phyloP scores from a whole-genome alignment of 2,329 filamentous ascomycete species.

The Berkeleyomyces rouxiae region DNA sequence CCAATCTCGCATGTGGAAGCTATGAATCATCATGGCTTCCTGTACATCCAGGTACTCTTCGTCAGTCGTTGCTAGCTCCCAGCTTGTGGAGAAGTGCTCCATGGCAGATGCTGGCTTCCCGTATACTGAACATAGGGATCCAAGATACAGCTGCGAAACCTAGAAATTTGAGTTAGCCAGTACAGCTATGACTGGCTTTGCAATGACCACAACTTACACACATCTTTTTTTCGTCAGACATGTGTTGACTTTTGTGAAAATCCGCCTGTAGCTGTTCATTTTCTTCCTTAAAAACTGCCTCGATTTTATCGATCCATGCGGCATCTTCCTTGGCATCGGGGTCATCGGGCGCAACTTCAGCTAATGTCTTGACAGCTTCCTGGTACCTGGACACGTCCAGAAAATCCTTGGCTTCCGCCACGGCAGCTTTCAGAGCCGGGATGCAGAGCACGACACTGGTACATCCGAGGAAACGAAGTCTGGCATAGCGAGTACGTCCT shows the following conservation, averaged over 20 bases:
- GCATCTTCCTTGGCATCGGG: constrained; percentile 50
- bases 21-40: constrained; percentile 52
- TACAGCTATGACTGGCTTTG: no score
- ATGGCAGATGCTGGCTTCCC: constrained; percentile 57
- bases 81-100: constrained; percentile 72
- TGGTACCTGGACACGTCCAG: constrained; percentile 58
- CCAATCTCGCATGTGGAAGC: constrained; percentile 66
- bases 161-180: constrained; percentile 22
- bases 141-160: constrained; percentile 92
- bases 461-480: constrained; percentile 66
- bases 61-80: constrained; percentile 70
- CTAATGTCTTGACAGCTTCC: constrained; percentile 49
- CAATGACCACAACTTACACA: constrained; percentile 34
- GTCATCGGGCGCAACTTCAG: constrained; percentile 46
- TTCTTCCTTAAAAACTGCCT: constrained; percentile 50
- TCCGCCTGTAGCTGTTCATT: constrained; percentile 65
- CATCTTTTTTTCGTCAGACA: constrained; percentile 93
- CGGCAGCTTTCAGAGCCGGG: constrained; percentile 66
- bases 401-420: constrained; percentile 58
- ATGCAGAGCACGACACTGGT: constrained; percentile 58
- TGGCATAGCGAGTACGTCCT: constrained; percentile 69
- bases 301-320: constrained; percentile 56
- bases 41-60: constrained; percentile 73
- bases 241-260: constrained; percentile 87
- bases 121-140: constrained; percentile 61